Percentiles rank a stretch among this genome's conserved stretches.
phyloP scores from a whole-genome alignment of 2,329 filamentous ascomycete species.

The Colletotrichum karsti region DNA sequence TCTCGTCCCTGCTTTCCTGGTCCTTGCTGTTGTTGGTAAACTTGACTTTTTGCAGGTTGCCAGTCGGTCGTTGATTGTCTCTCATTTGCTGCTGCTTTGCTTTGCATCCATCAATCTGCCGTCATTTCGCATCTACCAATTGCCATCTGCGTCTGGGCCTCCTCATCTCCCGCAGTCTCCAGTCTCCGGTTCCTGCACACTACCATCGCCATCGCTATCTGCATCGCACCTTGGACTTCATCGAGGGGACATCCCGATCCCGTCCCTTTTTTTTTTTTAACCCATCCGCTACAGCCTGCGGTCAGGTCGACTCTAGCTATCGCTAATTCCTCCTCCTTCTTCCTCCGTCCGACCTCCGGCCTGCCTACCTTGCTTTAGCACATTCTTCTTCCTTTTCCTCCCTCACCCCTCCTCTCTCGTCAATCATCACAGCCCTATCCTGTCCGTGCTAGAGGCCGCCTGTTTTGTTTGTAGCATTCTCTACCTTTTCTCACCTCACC shows the following conservation, averaged over 20 bases:
- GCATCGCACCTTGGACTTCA: too few species aligned
- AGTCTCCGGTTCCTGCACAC: not conserved
- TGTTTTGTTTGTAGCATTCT: not conserved
- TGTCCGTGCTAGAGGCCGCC: slow-evolving; percentile 10
- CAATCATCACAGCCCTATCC: slow-evolving; percentile 3
- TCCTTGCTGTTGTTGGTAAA: not conserved
- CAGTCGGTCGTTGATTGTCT: slow-evolving; percentile 6
- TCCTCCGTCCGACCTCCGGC: not conserved
- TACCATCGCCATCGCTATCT: not conserved
- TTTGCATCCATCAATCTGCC: slow-evolving; percentile 25
- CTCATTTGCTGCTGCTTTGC: slow-evolving; percentile 25
- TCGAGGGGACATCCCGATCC: not conserved
- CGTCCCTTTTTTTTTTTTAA: too few species aligned
- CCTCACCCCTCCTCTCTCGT: not conserved
- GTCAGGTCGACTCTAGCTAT: too few species aligned
- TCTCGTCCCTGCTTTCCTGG: slow-evolving; percentile 20
- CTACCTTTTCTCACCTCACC: not conserved
- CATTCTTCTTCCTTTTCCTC: not conserved
- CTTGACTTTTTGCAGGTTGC: not conserved
- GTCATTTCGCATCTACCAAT: slow-evolving; percentile 27
- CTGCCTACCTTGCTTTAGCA: not conserved
- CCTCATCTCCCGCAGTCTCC: slow-evolving; percentile 21
- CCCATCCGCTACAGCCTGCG: too few species aligned
- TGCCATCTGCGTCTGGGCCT: slow-evolving; percentile 10
- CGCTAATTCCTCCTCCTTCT: not conserved